Base-by-base conservation (phyloP, 768 basidiomycete species). In the Phylloporus sp. region DNA sequence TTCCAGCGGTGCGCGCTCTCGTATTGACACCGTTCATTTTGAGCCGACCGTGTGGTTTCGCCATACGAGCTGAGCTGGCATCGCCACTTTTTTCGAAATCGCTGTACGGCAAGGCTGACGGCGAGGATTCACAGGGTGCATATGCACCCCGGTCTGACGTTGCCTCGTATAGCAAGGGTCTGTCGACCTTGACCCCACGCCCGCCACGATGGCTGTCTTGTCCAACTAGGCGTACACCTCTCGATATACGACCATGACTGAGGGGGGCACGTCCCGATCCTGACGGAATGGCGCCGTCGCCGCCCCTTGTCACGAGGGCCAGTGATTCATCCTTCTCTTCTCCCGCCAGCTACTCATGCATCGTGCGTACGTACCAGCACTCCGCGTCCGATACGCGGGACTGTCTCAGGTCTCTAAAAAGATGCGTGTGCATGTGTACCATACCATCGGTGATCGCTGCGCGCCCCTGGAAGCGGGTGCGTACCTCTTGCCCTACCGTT, bases 1-100 rank as follows among this genome's bases (percentile, higher is more conserved):
- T 60, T 57, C 66, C 65, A 71, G 23, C 44, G n/a, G 23, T 41
- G n/a, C 20, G 22, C n/a, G 52, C 53, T 54, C 51, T 62, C 53
- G 47, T 53, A 40, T 44, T 56, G 60, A 45, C 9, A 44, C 55
- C 49, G 52, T 60, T 63, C 47, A 63, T 63, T 63, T 63, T 36
- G 13, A 28, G 55, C 35, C 49, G 58, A 48, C 45, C 54, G 52
- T 56, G 50, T 49, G 47, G 40, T 64, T 56, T 36, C 52, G 42
- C 18, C 55, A 58, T 26, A 63, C 58, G 28, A 63, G 52, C 24
- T 48, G 52, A 50, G 61, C 49, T 43, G 27, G n/a, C 45, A 64
- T 52, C 36, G 58, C 51, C 43, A 41, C 31, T 24, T n/a, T 49
- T 58, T 28, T 55, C 54, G 36, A 54, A 49, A 38, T 42, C 42